These are phyloP conservation scores for Arachis stenosperma DNA, from an alignment of 306 rosid genomes.

Conservation along the genomic window DNA sequence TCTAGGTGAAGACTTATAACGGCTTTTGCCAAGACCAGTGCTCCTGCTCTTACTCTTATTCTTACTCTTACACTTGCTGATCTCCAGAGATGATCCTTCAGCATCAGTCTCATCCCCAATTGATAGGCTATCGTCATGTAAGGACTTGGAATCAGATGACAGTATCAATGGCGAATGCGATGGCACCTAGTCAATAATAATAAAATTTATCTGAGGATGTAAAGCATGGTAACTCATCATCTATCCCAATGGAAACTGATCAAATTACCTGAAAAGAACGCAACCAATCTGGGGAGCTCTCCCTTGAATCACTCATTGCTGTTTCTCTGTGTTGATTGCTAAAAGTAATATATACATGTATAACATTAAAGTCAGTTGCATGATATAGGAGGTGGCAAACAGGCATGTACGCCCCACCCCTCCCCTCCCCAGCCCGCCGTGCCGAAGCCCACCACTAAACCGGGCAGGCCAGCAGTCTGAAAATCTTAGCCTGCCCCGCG, in stretches of 20 bases:
- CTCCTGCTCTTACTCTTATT: background rate
- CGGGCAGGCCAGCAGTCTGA: too few species aligned
- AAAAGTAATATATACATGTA: background rate
- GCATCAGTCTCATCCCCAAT: constrained; percentile 40
- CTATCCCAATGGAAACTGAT: background rate
- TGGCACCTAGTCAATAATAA: constrained; percentile 58
- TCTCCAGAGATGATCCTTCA: constrained; percentile 50
- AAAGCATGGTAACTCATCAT: background rate
- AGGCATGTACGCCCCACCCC: too few species aligned
- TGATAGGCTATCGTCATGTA: constrained; percentile 43
- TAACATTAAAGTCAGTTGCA: background rate
- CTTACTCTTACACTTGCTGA: constrained; percentile 32
- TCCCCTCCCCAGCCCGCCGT: too few species aligned
- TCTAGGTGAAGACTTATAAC: constrained; percentile 37
- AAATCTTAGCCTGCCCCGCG: too few species aligned
- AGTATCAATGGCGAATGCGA: constrained; percentile 50
- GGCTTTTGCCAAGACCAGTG: constrained; percentile 23
- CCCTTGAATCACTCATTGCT: constrained; percentile 74
- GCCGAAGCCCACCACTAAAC: too few species aligned
- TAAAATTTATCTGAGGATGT: background rate
- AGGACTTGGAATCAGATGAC: constrained; percentile 67
- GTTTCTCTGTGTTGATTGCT: constrained; percentile 12
- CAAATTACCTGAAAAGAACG: constrained; percentile 68
- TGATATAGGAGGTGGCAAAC: background rate
- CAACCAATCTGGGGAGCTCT: constrained; percentile 91